Conservation (phyloP, 2,329 filamentous ascomycete species). For the Claviceps pusilla region DNA sequence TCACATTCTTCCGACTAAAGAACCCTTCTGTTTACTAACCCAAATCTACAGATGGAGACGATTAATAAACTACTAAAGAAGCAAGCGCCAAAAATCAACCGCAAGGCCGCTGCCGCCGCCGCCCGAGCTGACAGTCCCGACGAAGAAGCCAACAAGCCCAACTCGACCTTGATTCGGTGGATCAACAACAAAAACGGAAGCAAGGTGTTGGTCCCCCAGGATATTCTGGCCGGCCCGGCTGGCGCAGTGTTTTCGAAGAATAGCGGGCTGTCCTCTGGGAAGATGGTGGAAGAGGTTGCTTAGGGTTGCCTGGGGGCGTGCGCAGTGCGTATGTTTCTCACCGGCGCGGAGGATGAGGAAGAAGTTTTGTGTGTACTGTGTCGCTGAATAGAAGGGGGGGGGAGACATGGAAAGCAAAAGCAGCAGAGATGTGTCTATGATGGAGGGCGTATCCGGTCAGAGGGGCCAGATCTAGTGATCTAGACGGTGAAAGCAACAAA, state of each 20-base stretch:
- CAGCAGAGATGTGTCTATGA: no score
- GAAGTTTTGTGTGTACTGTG: not conserved
- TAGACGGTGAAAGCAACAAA: not conserved
- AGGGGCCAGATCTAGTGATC: not conserved
- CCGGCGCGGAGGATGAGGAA: not conserved
- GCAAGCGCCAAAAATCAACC: slow-evolving; percentile 61
- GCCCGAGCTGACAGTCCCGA: slow-evolving; percentile 34
- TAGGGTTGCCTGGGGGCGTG: slow-evolving; percentile 20
- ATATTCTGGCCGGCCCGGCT: slow-evolving; percentile 49
- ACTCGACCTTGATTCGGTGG: slow-evolving; percentile 54
- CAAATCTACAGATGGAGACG: slow-evolving; percentile 54
- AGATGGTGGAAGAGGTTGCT: slow-evolving; percentile 41
- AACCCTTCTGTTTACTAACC: not conserved
- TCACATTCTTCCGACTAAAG: not conserved
- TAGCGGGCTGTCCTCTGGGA: slow-evolving; percentile 22
- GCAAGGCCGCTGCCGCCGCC: slow-evolving; percentile 30
- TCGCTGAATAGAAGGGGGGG: no score
- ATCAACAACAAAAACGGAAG: slow-evolving; percentile 51
- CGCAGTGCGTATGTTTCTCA: not conserved
- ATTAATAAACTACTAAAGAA: slow-evolving; percentile 84
- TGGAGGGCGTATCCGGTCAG: not conserved
- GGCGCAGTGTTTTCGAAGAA: slow-evolving; percentile 40
- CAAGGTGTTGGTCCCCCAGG: slow-evolving; percentile 48
- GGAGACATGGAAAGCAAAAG: not conserved
- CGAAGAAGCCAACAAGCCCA: slow-evolving; percentile 32